Conservation (phyloP, 106 monocot species). For the Xerophyta viscosa region DNA sequence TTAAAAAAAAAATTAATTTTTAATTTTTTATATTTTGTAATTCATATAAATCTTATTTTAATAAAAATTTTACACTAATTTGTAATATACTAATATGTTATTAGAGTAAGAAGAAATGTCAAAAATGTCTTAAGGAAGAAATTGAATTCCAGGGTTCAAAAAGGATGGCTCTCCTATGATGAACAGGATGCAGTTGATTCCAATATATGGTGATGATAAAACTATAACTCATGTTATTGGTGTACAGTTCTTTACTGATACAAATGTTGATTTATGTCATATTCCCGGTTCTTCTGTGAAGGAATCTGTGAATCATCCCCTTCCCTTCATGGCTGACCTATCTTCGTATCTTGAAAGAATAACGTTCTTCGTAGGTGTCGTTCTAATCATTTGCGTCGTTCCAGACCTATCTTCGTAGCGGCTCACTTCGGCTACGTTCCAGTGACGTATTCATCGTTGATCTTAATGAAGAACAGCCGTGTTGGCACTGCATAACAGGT, state of each 20-base stretch:
- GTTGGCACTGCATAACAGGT: conserved; percentile 81
- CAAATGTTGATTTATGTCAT: conserved; percentile 74
- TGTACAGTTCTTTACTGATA: conserved; percentile 65
- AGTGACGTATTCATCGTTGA: conserved; percentile 91
- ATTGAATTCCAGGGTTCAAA: conserved; percentile 73
- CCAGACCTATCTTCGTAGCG: conserved; percentile 75
- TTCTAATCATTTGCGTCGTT: conserved; percentile 76
- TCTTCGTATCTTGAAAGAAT: conserved; percentile 86
- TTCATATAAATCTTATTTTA: too few species aligned
- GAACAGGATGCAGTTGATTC: conserved; percentile 53
- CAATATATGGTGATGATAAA: conserved; percentile 82
- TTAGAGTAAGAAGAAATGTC: too few species aligned
- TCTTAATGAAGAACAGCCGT: conserved; percentile 62
- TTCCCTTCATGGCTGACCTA: conserved; percentile 24
- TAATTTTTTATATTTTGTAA: too few species aligned
- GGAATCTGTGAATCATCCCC: conserved; percentile 18
- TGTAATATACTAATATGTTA: too few species aligned
- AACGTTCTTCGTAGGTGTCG: conserved; percentile 76
- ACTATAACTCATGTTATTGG: conserved; percentile 78
- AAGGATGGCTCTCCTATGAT: conserved; percentile 89
- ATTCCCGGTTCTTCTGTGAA: conserved; percentile 34
- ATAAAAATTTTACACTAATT: too few species aligned
- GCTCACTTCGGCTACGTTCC: conserved; percentile 70
- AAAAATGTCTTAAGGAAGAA: conserved; percentile 59
- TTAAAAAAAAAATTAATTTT: too few species aligned